phyloP scores from a whole-genome alignment of 169 alveolate genomes.

The Plasmodium vivax region DNA sequence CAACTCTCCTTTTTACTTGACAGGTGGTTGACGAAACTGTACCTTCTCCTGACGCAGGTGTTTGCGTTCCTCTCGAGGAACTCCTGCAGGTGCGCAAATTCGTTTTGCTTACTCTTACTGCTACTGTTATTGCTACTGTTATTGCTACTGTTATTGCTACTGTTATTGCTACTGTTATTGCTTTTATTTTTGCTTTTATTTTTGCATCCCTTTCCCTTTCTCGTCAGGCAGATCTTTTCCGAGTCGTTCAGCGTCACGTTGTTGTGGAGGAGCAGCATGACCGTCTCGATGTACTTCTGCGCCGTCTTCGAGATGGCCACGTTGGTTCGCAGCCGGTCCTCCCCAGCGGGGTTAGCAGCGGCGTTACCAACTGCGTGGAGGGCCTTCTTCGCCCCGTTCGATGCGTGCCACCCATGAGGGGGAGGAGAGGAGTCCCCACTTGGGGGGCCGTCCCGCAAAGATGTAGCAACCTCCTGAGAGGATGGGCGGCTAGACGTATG shows the following conservation, averaged over 20 bases:
- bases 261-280: constrained; percentile 14
- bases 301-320: constrained; percentile 36
- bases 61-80: constrained; percentile 33
- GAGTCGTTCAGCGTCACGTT: constrained; percentile 18
- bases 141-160: no score
- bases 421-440: neutral
- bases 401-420: neutral
- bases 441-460: neutral
- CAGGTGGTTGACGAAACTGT: constrained; percentile 11
- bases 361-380: neutral
- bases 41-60: constrained; percentile 39
- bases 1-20: constrained; percentile 8
- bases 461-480: neutral
- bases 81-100: constrained; percentile 26
- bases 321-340: constrained; percentile 1
- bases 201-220: neutral
- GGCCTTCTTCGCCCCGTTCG: neutral
- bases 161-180: no score
- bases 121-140: no score
- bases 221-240: constrained; percentile 7
- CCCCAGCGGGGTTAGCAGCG: neutral
- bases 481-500: neutral
- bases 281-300: constrained; percentile 45
- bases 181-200: neutral
- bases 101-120: neutral